phyloP scores from a whole-genome alignment of 106 monocot genomes.

The Dendrobium catenatum region DNA sequence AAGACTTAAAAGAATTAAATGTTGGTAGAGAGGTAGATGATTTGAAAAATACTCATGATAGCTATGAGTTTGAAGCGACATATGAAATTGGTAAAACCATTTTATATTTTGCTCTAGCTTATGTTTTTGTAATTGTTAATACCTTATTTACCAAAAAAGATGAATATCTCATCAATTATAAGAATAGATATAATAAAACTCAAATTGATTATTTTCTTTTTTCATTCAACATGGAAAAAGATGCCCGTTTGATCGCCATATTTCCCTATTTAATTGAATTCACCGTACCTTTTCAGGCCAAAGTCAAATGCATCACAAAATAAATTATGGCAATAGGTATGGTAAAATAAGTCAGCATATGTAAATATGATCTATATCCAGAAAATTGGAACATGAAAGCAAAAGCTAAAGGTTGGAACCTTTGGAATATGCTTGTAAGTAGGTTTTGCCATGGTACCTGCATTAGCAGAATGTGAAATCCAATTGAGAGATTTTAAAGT shows the following conservation, averaged over 20 bases:
- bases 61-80: too few species aligned
- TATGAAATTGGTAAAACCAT: too few species aligned
- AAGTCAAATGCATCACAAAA: background rate
- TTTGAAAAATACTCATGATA: too few species aligned
- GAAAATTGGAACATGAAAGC: background rate
- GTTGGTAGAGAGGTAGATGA: too few species aligned
- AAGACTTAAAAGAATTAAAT: too few species aligned
- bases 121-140: too few species aligned
- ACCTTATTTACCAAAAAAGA: too few species aligned
- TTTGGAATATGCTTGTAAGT: conserved; percentile 89
- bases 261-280: background rate
- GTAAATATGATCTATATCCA: background rate
- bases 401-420: conserved; percentile 30
- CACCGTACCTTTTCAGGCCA: background rate
- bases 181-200: too few species aligned
- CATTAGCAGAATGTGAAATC: conserved; percentile 10
- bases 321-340: background rate
- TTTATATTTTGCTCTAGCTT: too few species aligned
- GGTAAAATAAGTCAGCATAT: background rate
- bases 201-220: too few species aligned
- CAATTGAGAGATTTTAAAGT: background rate
- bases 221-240: background rate
- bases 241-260: background rate
- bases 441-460: conserved; percentile 42
- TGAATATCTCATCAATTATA: too few species aligned